Percentiles rank a stretch among this genome's conserved stretches.
These are phyloP conservation scores for Pharus latifolius DNA, from an alignment of 176 grass and related monocot species.

Conservation along the genomic window DNA sequence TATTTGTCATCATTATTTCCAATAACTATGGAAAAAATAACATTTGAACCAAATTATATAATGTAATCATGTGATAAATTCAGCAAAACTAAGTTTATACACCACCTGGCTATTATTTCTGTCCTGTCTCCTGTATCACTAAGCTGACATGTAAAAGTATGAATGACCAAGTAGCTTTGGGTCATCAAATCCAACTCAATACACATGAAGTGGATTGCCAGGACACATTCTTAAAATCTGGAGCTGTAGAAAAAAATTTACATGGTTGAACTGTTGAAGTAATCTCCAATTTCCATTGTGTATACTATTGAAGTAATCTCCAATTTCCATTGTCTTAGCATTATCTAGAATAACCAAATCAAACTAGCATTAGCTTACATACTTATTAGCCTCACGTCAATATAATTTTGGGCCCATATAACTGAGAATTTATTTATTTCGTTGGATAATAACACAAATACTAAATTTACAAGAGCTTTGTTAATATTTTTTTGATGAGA, in stretches of 20 bases:
- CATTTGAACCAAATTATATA: too few species aligned
- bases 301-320: neutral
- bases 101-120: constrained; percentile 7
- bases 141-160: neutral
- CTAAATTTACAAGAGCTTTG: neutral
- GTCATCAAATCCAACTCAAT: neutral
- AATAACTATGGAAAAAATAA: too few species aligned
- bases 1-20: neutral
- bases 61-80: too few species aligned
- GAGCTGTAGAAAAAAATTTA: neutral
- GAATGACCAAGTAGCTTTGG: neutral
- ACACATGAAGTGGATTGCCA: neutral
- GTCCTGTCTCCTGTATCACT: neutral
- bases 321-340: neutral
- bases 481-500: neutral
- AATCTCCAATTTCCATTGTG: too few species aligned
- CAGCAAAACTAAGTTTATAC: too few species aligned
- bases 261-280: neutral
- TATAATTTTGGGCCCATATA: neutral
- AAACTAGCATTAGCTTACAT: neutral
- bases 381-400: neutral
- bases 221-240: neutral
- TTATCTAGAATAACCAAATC: neutral
- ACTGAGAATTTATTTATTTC: neutral
- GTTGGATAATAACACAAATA: neutral